phyloP scores from a whole-genome alignment of 495 filamentous ascomycete genomes.

The Tuber microsphaerosporum region DNA sequence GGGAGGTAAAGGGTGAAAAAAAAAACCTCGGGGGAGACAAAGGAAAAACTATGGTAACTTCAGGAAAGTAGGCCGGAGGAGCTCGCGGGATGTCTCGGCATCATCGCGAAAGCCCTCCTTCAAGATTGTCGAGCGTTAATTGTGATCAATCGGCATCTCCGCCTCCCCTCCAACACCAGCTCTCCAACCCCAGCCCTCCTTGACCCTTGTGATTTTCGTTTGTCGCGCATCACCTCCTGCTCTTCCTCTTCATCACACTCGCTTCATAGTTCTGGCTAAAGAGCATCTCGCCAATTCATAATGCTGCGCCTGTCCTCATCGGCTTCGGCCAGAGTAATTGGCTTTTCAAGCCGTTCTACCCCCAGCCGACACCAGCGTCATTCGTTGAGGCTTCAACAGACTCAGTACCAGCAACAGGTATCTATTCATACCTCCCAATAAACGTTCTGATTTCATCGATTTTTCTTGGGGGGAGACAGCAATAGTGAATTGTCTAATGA shows the following conservation, averaged over 20 bases:
- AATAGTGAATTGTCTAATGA: neutral
- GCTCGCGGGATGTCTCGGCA: neutral
- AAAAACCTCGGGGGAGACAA: neutral
- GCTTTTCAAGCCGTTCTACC: neutral
- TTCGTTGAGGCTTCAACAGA: constrained; percentile 19
- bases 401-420: constrained; percentile 31
- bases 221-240: constrained; percentile 6
- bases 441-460: neutral
- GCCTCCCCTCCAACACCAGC: constrained; percentile 13
- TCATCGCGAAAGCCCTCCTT: neutral
- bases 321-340: constrained; percentile 37
- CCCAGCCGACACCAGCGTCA: neutral
- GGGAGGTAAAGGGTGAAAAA: neutral
- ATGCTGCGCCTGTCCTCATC: constrained; percentile 41
- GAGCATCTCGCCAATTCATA: constrained; percentile 12
- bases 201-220: neutral
- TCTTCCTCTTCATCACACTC: constrained; percentile 13
- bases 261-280: neutral
- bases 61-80: neutral
- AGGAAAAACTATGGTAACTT: neutral
- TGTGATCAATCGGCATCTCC: constrained; percentile 21
- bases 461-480: neutral
- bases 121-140: neutral
- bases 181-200: neutral
- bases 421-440: constrained; percentile 3